Percentiles rank a stretch among this genome's conserved stretches.
phyloP scores from a whole-genome alignment of 441 rosid species.

The Isatis lusitanica region DNA sequence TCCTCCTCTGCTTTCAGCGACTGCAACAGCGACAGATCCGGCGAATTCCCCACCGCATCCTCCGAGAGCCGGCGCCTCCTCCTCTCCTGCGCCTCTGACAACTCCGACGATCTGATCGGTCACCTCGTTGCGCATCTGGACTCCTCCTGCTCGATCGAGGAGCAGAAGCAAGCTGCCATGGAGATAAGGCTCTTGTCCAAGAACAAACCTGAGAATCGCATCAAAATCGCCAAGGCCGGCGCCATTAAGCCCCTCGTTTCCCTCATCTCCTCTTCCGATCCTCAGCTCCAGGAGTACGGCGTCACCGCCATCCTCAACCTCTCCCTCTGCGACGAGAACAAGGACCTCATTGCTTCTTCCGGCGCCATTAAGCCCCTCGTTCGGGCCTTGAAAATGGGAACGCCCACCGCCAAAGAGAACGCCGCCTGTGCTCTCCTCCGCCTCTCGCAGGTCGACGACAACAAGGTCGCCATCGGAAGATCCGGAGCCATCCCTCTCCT shows the following conservation, averaged over 20 bases:
- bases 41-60: slow-evolving; percentile 67
- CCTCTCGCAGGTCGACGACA: slow-evolving; percentile 71
- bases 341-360: slow-evolving; percentile 60
- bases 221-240: slow-evolving; percentile 79
- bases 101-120: slow-evolving; percentile 75
- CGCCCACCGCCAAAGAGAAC: slow-evolving; percentile 84
- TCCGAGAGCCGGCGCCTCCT: slow-evolving; percentile 62
- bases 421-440: slow-evolving; percentile 86
- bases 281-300: slow-evolving; percentile 82
- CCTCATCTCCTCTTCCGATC: slow-evolving; percentile 64
- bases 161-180: slow-evolving; percentile 93
- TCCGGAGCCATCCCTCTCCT: slow-evolving; percentile 82
- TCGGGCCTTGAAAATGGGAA: slow-evolving; percentile 67
- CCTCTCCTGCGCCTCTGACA: slow-evolving; percentile 67
- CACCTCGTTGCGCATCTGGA: slow-evolving; percentile 68
- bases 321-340: slow-evolving; percentile 92
- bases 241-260: slow-evolving; percentile 75
- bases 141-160: slow-evolving; percentile 72
- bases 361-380: slow-evolving; percentile 89
- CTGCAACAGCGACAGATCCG: slow-evolving; percentile 93
- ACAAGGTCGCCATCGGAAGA: slow-evolving; percentile 81
- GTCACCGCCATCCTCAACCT: slow-evolving; percentile 86
- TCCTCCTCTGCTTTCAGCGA: slow-evolving; percentile 84
- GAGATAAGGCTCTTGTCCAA: slow-evolving; percentile 89
- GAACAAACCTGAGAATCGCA: slow-evolving; percentile 79